Base-by-base conservation (phyloP, 495 filamentous ascomycete species). In the Thozetella sp. region DNA sequence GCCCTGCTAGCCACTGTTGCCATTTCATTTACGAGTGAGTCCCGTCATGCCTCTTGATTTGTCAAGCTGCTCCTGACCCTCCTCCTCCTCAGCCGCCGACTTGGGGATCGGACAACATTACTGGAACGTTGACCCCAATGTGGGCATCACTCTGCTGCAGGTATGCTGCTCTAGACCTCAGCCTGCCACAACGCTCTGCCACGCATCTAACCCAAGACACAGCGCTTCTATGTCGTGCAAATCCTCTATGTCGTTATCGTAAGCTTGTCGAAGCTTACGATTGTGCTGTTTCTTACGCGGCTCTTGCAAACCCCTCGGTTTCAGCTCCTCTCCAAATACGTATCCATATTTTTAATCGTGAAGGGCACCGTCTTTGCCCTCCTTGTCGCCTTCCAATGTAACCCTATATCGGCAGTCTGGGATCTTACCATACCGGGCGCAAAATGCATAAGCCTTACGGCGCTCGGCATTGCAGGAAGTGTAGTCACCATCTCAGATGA, bases 201-300 rank as follows among this genome's bases (percentile, higher is more conserved):
- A 6, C 30, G 30, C 6, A 6, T 6, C 43, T 48, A 20, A 48
- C 43, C 3, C 3, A n/a, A 11, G 20, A 48, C 43, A n/a, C 43
- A 48, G 43, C 43, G 43, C 9, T 48, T 48, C n/a, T 48, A 48
- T 20, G n/a, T 48, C 43, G 43, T 48, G n/a, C 43, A 48, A n/a
- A 11, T 48, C n/a, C 43, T 48, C 9, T 48, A 48, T n/a, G 20
- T 48, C 43, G 9, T 48, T 3, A 48, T 9, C 43, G 3, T 48
- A 4, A 48, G 10, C 43, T 11, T 20, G 9, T 48, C 43, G 4
- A 48, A 48, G 20, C 43, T 48, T n/a, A n/a, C 43, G 11, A 48
- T 48, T 48, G 43, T 19, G 9, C 12, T 20, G 43, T n/a, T 48
- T 19, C 43, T 48, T 11, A 3, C 11, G n/a, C 43, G 43, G 43